phyloP scores from a whole-genome alignment of 164 flowering plant species.

The Stephania cephalantha region DNA sequence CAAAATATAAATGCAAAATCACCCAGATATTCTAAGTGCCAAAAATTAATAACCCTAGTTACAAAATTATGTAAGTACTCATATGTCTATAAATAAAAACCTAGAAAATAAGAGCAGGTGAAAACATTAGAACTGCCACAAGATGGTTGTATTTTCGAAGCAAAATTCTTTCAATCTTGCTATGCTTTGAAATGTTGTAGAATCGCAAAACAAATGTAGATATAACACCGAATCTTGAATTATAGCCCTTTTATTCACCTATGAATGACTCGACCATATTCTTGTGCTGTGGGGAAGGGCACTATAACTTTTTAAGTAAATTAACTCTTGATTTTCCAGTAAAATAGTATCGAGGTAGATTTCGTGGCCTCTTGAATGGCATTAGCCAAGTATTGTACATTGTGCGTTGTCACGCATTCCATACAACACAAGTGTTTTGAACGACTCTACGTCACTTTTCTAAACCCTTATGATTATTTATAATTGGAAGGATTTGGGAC shows the following conservation, averaged over 20 bases:
- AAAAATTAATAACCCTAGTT: background rate
- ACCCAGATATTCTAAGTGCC: background rate
- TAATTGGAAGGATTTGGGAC: too few species aligned
- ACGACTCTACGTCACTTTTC: too few species aligned
- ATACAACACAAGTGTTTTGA: conserved; percentile 38
- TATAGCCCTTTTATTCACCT: too few species aligned
- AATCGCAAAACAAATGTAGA: conserved; percentile 60
- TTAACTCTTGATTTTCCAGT: background rate
- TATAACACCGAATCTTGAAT: conserved; percentile 32
- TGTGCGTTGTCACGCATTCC: conserved; percentile 86
- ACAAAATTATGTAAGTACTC: background rate
- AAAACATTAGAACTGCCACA: conserved; percentile 87
- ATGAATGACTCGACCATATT: background rate
- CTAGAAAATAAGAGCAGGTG: conserved; percentile 88
- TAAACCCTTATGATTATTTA: too few species aligned
- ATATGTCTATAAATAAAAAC: conserved; percentile 26
- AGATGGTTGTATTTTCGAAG: conserved; percentile 95
- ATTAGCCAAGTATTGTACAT: conserved; percentile 84
- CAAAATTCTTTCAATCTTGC: conserved; percentile 87
- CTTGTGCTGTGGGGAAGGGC: background rate
- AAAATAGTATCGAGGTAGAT: conserved; percentile 27
- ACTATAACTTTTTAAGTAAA: background rate
- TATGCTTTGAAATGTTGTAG: conserved; percentile 75
- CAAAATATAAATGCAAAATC: conserved; percentile 12
- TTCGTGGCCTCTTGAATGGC: conserved; percentile 87